Conservation (phyloP, 257 asterid genomes). For the Coffea eugenioides region DNA sequence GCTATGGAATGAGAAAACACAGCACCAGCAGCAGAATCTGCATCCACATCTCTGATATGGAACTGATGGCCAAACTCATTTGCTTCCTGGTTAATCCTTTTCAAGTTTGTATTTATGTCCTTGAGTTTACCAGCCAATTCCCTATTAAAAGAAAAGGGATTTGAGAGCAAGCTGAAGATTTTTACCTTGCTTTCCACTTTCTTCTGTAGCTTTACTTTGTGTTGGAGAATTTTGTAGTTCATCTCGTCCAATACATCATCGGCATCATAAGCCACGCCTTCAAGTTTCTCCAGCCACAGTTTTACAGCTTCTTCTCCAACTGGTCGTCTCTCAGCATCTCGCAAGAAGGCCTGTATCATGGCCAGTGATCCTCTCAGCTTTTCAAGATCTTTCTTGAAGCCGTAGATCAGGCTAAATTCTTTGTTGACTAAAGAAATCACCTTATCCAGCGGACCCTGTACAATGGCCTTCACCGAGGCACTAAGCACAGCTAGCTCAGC, state of each 20-base stretch:
- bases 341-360: neutral
- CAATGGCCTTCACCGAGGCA: no score
- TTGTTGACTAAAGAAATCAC: neutral
- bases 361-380: neutral
- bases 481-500: no score
- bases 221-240: no score
- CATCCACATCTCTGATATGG: neutral
- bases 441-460: no score
- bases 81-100: neutral
- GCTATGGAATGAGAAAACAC: no score
- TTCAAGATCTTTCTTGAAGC: neutral
- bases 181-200: no score
- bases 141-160: no score
- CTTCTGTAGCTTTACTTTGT: no score
- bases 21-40: neutral
- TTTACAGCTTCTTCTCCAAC: neutral
- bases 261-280: neutral
- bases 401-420: no score
- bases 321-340: neutral
- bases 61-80: neutral
- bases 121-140: conserved; percentile 18
- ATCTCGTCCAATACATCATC: neutral
- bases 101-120: conserved; percentile 13
- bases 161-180: no score
- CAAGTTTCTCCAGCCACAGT: neutral